Conservation (phyloP, 306 rosid genomes). For the Crotalaria pallida region DNA sequence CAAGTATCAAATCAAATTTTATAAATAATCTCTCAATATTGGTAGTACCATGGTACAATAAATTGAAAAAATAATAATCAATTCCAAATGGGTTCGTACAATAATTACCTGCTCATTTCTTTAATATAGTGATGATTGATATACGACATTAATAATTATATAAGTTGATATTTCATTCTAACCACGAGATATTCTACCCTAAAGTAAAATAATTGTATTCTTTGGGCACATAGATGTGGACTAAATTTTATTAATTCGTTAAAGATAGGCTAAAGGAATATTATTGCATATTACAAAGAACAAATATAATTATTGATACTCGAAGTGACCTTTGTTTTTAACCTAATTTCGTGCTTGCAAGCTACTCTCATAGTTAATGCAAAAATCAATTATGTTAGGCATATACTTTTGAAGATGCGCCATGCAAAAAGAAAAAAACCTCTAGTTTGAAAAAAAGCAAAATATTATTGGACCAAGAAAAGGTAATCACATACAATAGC, state of each 20-base stretch:
- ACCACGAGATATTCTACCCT: background rate
- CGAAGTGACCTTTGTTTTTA: background rate
- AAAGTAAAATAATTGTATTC: background rate
- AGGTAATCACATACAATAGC: too few species aligned
- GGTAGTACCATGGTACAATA: background rate
- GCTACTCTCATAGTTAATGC: background rate
- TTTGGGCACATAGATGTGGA: too few species aligned
- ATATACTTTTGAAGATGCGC: constrained; percentile 33
- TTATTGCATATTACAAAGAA: background rate
- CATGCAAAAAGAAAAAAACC: constrained; percentile 10
- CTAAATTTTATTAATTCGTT: background rate
- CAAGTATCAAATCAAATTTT: too few species aligned
- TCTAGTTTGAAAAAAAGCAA: background rate
- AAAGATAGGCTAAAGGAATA: background rate
- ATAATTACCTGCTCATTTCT: background rate
- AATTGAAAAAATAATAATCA: background rate
- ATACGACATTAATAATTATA: background rate
- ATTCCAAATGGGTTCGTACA: background rate
- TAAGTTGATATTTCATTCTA: background rate
- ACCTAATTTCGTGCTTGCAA: constrained; percentile 16
- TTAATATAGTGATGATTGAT: background rate
- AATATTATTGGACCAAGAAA: too few species aligned
- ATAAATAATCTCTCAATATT: too few species aligned
- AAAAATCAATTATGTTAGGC: constrained; percentile 29
- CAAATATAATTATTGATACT: background rate